Evolutionary conservation across 2,329 filamentous ascomycete species (phyloP).

Genomic region (Phaeoacremonium minimum): DNA sequence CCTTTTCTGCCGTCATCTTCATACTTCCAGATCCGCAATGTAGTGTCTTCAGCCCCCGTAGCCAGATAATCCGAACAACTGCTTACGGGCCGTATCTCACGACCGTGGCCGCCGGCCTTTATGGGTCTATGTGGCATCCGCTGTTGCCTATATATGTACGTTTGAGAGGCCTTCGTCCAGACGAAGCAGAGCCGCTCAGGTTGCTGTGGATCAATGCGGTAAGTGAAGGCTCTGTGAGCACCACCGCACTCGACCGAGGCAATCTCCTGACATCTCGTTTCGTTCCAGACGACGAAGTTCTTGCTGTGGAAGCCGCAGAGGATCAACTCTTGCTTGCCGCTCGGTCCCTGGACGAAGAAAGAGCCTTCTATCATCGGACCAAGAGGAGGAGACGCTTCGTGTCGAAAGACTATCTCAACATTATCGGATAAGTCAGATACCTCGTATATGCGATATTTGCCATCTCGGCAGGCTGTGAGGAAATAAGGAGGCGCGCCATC

Average conservation of each 20-base stretch:
- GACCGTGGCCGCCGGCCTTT: conserved; percentile 72
- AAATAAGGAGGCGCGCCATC: conserved; percentile 37
- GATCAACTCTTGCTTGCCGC: conserved; percentile 49
- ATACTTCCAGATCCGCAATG: conserved; percentile 68
- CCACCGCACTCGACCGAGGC: conserved; percentile 78
- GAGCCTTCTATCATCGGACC: conserved; percentile 73
- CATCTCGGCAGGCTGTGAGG: conserved; percentile 72
- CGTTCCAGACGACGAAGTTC: conserved; percentile 78
- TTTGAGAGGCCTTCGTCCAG: conserved; percentile 56
- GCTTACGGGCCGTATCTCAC: conserved; percentile 66
- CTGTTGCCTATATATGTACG: conserved; percentile 38
- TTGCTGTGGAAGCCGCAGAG: conserved; percentile 79
- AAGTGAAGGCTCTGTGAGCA: conserved; percentile 73
- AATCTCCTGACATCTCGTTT: conserved; percentile 64
- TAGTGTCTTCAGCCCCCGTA: conserved; percentile 71
- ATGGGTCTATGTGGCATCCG: conserved; percentile 39
- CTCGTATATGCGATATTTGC: conserved; percentile 64
- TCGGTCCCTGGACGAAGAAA: conserved; percentile 42
- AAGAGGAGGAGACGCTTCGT: conserved; percentile 66
- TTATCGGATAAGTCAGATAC: conserved; percentile 18
- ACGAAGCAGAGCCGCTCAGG: conserved; percentile 46
- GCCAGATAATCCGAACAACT: conserved; percentile 34
- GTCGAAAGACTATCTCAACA: conserved; percentile 44
- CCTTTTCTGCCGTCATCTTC: conserved; percentile 12
- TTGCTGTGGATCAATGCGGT: conserved; percentile 11